Conservation (phyloP, 2,329 filamentous ascomycete genomes). For the Epichloe uncinata region DNA sequence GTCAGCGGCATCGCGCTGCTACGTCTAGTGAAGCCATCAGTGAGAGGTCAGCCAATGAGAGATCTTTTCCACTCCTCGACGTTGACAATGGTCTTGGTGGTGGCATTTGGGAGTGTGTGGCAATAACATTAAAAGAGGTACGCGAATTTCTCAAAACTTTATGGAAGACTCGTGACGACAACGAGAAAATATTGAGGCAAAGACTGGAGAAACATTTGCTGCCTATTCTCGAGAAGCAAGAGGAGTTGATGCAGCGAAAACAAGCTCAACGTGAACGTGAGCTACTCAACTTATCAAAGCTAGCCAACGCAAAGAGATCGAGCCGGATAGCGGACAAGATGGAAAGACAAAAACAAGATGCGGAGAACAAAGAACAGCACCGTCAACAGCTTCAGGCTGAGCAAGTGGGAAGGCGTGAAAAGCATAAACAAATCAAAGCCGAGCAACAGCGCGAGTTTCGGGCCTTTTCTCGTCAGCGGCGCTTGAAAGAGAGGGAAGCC, state of each 20-base stretch:
- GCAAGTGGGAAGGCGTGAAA: conserved; percentile 51
- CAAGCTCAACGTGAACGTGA: conserved; percentile 60
- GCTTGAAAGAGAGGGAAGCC: conserved; percentile 72
- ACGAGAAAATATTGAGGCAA: conserved; percentile 67
- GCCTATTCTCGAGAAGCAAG: conserved; percentile 70
- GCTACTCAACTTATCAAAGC: conserved; percentile 64
- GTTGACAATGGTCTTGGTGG: conserved; percentile 51
- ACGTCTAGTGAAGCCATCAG: conserved; percentile 14
- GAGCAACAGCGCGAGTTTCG: conserved; percentile 67
- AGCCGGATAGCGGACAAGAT: conserved; percentile 73
- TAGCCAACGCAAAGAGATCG: conserved; percentile 89
- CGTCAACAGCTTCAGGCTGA: conserved; percentile 38
- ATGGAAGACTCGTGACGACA: conserved; percentile 62
- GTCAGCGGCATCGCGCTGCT: conserved; percentile 56
- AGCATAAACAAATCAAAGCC: conserved; percentile 42
- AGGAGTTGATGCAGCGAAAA: conserved; percentile 60
- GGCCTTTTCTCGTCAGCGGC: conserved; percentile 71
- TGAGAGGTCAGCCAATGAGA: conserved; percentile 17
- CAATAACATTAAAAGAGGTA: conserved; percentile 68
- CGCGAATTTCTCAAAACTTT: conserved; percentile 57
- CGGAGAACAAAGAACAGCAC: conserved; percentile 57
- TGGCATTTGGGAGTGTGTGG: conserved; percentile 84
- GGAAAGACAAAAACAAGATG: conserved; percentile 64
- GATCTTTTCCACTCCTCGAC: conserved; percentile 11
- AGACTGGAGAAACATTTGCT: conserved; percentile 66